Percentiles rank a stretch among this genome's conserved stretches.
phyloP scores from a whole-genome alignment of 768 basidiomycete species.

The Lyophyllum shimeji region DNA sequence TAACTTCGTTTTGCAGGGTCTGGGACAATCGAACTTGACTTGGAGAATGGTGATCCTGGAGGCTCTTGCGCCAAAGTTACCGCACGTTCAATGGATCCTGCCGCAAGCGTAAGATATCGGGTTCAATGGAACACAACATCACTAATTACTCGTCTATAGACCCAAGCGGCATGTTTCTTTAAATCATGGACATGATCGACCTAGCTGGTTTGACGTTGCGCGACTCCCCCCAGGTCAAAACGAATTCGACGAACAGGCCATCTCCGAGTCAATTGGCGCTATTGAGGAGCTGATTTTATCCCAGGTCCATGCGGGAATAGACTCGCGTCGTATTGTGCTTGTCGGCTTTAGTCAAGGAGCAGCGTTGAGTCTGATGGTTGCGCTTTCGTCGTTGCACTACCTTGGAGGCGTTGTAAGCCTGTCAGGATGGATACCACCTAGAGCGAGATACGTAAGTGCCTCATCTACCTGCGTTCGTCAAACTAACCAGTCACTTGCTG shows the following conservation, averaged over 20 bases:
- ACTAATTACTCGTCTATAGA: conserved; percentile 17
- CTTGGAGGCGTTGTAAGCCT: conserved; percentile 43
- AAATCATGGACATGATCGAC: conserved; percentile 25
- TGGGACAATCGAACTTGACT: conserved; percentile 36
- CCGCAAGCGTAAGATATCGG: conserved; percentile 38
- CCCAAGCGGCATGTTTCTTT: conserved; percentile 28
- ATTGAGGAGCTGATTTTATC: conserved; percentile 37
- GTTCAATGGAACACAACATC: background rate
- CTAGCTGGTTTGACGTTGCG: conserved; percentile 44
- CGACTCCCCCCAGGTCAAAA: conserved; percentile 33
- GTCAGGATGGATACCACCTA: conserved; percentile 45
- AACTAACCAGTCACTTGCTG: background rate
- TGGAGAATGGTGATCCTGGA: conserved; percentile 35
- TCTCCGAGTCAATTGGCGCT: conserved; percentile 31
- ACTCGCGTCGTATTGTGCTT: conserved; percentile 36
- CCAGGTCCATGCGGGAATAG: conserved; percentile 35
- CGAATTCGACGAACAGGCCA: conserved; percentile 35
- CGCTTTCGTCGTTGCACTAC: conserved; percentile 38
- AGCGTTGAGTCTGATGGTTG: conserved; percentile 35
- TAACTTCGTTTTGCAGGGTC: conserved; percentile 24
- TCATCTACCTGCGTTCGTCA: background rate
- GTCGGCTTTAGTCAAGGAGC: conserved; percentile 46
- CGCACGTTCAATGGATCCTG: conserved; percentile 40
- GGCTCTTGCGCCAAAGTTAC: conserved; percentile 33
- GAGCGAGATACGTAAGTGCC: conserved; percentile 29